Base-by-base conservation (phyloP, 768 basidiomycete species). In the Lyophyllum semitale region DNA sequence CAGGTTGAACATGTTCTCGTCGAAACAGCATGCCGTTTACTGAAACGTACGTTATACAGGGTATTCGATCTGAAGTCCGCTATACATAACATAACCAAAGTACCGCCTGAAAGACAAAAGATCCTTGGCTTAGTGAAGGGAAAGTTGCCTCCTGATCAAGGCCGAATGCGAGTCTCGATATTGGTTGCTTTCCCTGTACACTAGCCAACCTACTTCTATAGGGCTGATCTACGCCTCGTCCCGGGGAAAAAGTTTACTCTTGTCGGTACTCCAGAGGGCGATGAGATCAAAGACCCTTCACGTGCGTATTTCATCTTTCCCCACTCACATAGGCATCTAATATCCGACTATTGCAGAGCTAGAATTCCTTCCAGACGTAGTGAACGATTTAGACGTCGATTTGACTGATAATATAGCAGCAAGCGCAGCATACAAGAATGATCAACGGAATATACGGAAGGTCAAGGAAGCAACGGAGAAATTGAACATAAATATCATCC, bases 61-160 rank as follows among this genome's bases (percentile, higher is more conserved):
- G 83, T 95, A 11, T 90, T 84, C 63, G 93, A 95, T 65, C 76
- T 95, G 61, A 91, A 93, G 71, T 74, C 77, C 15, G 68, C 78
- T 2, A 75, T 96, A 35, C 79, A 87, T 54, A 77, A 72, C 30
- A 65, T 93, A 48, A 96, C 93, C 4, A 81, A 77, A 51, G 93
- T 96, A 3, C 92, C 93, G 11, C 82, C 84, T 25, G 91, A 90
- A 63, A 78, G 92, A 7, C 92, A 95, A 74, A 95, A 96, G 74
- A 86, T 95, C 52, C 77, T 95, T 27, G 93, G 93, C 0, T 71
- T 96, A 23, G 85, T 89, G 27, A 93, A 91, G 64, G 90, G 90
- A 25, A 94, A 90, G 68, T 71, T 93, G 8, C 91, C 91, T 7
- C 77, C 82, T 1, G 92, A 95, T 62, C 83, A 89, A 56, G 84